These are phyloP conservation scores for Rhododendron williamsianum DNA, from an alignment of 148 eudicot genomes.

Conservation along the genomic window DNA sequence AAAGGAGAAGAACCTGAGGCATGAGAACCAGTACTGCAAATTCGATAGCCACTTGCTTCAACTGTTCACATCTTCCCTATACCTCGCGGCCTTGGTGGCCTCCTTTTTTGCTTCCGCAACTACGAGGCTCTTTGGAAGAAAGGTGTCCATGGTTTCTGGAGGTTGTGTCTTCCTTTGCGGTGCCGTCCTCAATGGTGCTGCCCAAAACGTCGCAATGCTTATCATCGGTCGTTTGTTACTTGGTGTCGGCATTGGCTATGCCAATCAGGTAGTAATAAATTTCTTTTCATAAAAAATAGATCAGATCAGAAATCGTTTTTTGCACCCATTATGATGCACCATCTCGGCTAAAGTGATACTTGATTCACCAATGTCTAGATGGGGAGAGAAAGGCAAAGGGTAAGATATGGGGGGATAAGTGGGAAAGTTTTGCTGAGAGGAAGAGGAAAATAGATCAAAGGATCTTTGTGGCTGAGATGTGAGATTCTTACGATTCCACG, in stretches of 20 bases:
- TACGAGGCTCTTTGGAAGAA: constrained; percentile 25
- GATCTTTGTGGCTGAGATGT: no score
- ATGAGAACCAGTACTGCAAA: constrained; percentile 24
- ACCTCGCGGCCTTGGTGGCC: constrained; percentile 30
- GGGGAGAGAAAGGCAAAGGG: no score
- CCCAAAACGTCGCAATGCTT: constrained; percentile 31
- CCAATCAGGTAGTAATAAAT: constrained; percentile 20
- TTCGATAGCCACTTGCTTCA: constrained; percentile 21
- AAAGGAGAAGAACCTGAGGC: neutral
- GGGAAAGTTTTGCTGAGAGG: no score
- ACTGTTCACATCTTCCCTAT: constrained; percentile 32
- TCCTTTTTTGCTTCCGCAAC: constrained; percentile 33
- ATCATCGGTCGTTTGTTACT: constrained; percentile 37
- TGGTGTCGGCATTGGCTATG: constrained; percentile 34
- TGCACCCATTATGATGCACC: no score
- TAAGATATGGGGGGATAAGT: no score
- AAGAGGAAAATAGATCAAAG: no score
- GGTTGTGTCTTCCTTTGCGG: constrained; percentile 23
- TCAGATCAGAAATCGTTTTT: neutral
- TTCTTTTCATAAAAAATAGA: neutral
- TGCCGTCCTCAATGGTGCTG: constrained; percentile 25
- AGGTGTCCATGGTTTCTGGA: constrained; percentile 26
- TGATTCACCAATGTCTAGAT: no score
- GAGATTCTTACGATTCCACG: no score
- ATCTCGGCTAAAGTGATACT: no score